A percentile compares a stretch with the other conserved stretches of the same genome.
Conservation (phyloP, 108 stramenopile species). For the Parmales sp. region DNA sequence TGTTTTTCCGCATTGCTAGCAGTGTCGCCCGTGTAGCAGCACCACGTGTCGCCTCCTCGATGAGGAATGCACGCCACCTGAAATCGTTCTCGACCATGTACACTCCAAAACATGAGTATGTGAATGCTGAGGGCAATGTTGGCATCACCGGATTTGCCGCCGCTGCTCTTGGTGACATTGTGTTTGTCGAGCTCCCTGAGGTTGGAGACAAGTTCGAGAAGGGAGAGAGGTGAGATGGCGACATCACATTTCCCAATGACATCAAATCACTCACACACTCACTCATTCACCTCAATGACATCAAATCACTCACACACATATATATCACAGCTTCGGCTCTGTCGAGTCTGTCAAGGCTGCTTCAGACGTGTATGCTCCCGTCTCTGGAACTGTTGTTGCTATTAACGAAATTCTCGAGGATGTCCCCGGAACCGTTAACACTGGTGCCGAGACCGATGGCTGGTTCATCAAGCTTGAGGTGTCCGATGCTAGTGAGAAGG, state of each 20-base stretch:
- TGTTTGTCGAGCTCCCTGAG: conserved; percentile 91
- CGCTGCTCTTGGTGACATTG: conserved; percentile 90
- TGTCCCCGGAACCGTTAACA: conserved; percentile 76
- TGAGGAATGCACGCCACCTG: too few species aligned
- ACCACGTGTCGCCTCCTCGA: too few species aligned
- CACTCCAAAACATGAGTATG: conserved; percentile 75
- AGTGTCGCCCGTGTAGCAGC: too few species aligned
- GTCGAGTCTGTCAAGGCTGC: conserved; percentile 99
- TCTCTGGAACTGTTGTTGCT: conserved; percentile 68
- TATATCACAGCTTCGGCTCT: conserved; percentile 74
- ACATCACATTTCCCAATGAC: neutral
- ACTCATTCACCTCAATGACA: too few species aligned
- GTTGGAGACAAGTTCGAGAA: conserved; percentile 79
- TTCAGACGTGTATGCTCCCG: conserved; percentile 86
- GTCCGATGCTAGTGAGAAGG: conserved; percentile 45
- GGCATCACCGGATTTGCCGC: conserved; percentile 95
- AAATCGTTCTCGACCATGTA: neutral
- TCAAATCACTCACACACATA: too few species aligned
- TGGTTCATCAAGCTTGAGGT: conserved; percentile 91
- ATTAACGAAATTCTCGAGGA: conserved; percentile 61
- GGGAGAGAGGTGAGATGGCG: conserved; percentile 36
- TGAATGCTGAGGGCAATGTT: conserved; percentile 79
- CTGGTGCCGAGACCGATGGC: conserved; percentile 59
- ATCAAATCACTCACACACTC: neutral
- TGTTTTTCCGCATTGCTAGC: too few species aligned